Evolutionary conservation across 2,329 filamentous ascomycete genomes (phyloP), one percentile per base, ranked within the genome.

Genomic region (Fusarium zealandicum): DNA sequence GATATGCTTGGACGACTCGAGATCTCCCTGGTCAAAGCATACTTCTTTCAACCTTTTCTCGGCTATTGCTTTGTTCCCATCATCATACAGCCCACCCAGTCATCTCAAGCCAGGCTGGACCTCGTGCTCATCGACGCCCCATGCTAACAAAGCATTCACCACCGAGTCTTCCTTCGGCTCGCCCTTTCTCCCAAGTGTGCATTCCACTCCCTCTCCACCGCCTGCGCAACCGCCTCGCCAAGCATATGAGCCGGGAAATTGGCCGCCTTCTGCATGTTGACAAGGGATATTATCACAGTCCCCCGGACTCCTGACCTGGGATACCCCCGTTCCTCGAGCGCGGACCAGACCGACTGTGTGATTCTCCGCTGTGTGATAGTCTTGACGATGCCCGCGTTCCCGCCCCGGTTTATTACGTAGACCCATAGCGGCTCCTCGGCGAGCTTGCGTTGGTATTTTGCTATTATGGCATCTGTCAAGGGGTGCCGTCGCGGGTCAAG

Each of bases 401-500:
- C 54, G 3, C 51, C 49, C 10, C 41, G 27, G 14, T 22, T 22
- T 16, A 67, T 64, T 2, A 64, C 54, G 33, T 71, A 61, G 8
- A 74, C 49, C 74, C 74, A 76, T 13, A 76, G 58, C 25, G 72
- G 69, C 32, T 70, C 53, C 17, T 70, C 56, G 9, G 43, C 43
- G 4, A 60, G 16, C 50, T 66, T 72, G 2, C 50, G 54, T n/a
- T 61, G 65, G 50, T 72, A 73, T 18, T 65, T 59, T 27, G 48
- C 41, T 41, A 68, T 66, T n/a, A 68, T 54, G 25, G 56, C 37
- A 2, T 67, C 57, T 4, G 59, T 51, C 17, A 74, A 52, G 1
- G 75, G 69, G 41, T 77, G 71, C 6, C 70, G 72, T 9, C 64
- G 63, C 1, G 70, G 67, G 6, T 68, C 67, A 16, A 78, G 66